Evolutionary conservation across 2,329 filamentous ascomycete genomes (phyloP).

Genomic region (Aspergillus udagawae): DNA sequence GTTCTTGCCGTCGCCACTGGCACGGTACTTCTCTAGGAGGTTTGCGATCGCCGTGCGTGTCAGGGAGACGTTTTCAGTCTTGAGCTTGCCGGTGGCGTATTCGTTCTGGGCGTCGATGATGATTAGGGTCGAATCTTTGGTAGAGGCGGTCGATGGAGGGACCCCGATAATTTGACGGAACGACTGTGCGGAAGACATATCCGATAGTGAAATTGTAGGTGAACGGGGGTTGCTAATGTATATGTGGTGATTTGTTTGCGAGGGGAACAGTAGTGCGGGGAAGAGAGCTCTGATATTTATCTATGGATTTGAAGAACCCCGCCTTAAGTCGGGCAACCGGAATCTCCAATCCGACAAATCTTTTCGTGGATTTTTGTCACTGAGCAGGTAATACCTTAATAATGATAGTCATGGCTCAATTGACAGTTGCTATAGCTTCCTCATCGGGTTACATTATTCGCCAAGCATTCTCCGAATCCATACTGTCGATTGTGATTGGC

Average conservation of each 20-base stretch:
- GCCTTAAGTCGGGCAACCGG: not conserved
- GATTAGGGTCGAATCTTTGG: conserved; percentile 57
- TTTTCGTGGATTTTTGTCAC: not conserved
- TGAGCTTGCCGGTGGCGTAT: conserved; percentile 54
- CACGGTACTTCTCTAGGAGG: conserved; percentile 59
- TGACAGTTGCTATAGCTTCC: not conserved
- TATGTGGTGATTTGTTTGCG: not conserved
- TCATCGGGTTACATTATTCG: not conserved
- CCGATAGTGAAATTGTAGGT: not conserved
- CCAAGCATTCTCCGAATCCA: not conserved
- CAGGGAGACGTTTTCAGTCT: conserved; percentile 50
- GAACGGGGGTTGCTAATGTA: too few species aligned
- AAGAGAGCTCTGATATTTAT: not conserved
- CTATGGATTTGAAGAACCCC: too few species aligned
- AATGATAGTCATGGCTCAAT: too few species aligned
- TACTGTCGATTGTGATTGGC: not conserved
- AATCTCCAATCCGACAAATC: not conserved
- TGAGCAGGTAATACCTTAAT: too few species aligned
- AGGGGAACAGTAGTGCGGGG: not conserved
- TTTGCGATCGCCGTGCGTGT: conserved; percentile 55
- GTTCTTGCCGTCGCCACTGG: conserved; percentile 40
- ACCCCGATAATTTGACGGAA: conserved; percentile 56
- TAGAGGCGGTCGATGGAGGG: conserved; percentile 52
- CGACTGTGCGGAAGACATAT: conserved; percentile 15
- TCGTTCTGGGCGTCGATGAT: conserved; percentile 72